phyloP scores from a whole-genome alignment of 1,139 yeast genomes.

The Debaryomycetaceae sp. region DNA sequence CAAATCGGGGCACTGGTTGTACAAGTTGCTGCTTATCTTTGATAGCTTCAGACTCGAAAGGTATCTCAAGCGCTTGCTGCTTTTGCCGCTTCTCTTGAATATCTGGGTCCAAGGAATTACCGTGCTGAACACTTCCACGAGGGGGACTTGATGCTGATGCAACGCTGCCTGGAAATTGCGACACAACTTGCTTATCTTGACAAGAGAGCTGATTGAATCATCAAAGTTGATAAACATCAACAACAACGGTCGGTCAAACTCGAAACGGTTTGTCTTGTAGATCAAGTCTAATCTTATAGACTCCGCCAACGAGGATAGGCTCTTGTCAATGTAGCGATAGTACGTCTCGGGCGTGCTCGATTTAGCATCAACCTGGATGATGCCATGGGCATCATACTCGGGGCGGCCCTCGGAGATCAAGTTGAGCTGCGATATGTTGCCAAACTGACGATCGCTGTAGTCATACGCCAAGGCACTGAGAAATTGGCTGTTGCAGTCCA shows the following conservation, averaged over 20 bases:
- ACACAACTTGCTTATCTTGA: constrained; percentile 46
- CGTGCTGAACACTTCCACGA: constrained; percentile 48
- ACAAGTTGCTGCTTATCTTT: constrained; percentile 55
- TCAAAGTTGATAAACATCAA: constrained; percentile 45
- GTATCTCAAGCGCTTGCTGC: constrained; percentile 31
- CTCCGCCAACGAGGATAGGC: constrained; percentile 30
- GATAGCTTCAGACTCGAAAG: constrained; percentile 47
- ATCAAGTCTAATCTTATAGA: constrained; percentile 36
- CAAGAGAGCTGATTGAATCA: constrained; percentile 38
- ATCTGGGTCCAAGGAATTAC: constrained; percentile 51
- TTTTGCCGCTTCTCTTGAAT: constrained; percentile 31
- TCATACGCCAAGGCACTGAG: constrained; percentile 35
- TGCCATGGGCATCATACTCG: constrained; percentile 32
- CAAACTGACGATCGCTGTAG: constrained; percentile 48
- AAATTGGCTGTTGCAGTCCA: constrained; percentile 23
- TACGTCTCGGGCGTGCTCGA: constrained; percentile 1
- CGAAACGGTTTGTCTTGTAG: constrained; percentile 38
- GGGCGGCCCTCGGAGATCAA: constrained; percentile 28
- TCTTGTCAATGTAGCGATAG: constrained; percentile 27
- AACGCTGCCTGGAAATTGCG: constrained; percentile 43
- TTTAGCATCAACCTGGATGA: constrained; percentile 22
- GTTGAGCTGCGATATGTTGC: constrained; percentile 33
- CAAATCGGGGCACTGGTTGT: constrained; percentile 50
- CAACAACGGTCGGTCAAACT: constrained; percentile 43
- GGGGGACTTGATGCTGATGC: constrained; percentile 36